Conservation (phyloP, 2,329 filamentous ascomycete genomes). For the Cladophialophora immunda region DNA sequence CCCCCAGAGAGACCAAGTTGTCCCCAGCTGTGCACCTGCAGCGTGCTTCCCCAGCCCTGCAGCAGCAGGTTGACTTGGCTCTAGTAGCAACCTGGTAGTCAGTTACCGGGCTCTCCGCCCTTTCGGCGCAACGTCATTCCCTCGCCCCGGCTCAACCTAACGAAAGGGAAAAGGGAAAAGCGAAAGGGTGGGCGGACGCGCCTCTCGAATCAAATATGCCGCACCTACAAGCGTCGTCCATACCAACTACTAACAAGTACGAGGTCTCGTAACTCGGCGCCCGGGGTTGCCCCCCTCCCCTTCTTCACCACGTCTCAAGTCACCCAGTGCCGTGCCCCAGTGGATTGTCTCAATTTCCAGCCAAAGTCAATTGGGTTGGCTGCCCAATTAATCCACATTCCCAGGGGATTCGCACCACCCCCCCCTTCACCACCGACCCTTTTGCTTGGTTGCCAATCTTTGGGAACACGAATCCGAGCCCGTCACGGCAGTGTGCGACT, state of each 20-base stretch:
- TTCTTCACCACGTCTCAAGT: slow-evolving; percentile 2
- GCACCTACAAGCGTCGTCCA: background rate
- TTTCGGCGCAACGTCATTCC: background rate
- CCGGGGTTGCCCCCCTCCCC: slow-evolving; percentile 4
- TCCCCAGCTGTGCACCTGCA: slow-evolving; percentile 1
- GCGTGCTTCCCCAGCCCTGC: slow-evolving; percentile 3
- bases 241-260: too few relatives aligned
- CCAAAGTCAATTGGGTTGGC: slow-evolving; percentile 22
- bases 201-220: background rate
- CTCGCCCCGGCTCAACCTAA: background rate
- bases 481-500: slow-evolving; percentile 1
- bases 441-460: slow-evolving; percentile 5
- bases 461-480: slow-evolving; percentile 9
- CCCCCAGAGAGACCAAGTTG: background rate
- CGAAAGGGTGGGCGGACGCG: background rate
- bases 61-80: background rate
- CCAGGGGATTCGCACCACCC: slow-evolving; percentile 11
- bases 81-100: background rate
- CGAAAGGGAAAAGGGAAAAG: background rate
- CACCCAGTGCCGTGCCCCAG: slow-evolving; percentile 1
- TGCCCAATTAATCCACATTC: slow-evolving; percentile 28
- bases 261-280: background rate
- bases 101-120: background rate
- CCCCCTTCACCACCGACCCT: too few relatives aligned
- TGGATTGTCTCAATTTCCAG: slow-evolving; percentile 20